Percentiles rank a stretch among this genome's conserved stretches.
phyloP scores from a whole-genome alignment of 306 rosid species.

The Bauhinia variegata region DNA sequence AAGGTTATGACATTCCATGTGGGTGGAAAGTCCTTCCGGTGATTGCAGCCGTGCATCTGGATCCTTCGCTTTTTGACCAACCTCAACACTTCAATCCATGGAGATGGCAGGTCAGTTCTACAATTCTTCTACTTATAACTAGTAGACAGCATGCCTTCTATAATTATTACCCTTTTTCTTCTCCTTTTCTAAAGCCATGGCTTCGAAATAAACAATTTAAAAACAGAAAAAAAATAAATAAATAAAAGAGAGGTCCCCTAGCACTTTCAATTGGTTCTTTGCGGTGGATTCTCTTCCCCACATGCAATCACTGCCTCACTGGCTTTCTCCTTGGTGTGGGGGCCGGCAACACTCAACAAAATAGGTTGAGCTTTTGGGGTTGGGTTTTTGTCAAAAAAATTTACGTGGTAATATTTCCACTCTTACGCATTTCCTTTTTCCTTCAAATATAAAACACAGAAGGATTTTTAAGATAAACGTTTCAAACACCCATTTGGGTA shows the following conservation, averaged over 20 bases:
- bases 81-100: slow-evolving; percentile 96
- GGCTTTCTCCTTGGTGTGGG: slow-evolving; percentile 17
- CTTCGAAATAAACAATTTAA: background rate
- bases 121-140: slow-evolving; percentile 2
- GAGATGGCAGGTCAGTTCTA: slow-evolving; percentile 95
- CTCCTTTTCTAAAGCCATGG: slow-evolving; percentile 33
- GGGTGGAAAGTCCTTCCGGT: slow-evolving; percentile 99
- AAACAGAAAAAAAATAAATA: slow-evolving; percentile 5
- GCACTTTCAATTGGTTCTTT: slow-evolving; percentile 48
- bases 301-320: slow-evolving; percentile 44
- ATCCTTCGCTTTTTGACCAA: slow-evolving; percentile 87
- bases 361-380: slow-evolving; percentile 24
- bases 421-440: slow-evolving; percentile 30
- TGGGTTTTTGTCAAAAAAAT: slow-evolving; percentile 38
- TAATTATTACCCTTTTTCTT: slow-evolving; percentile 36
- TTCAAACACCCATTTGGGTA: slow-evolving; percentile 37
- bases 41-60: slow-evolving; percentile 92
- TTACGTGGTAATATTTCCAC: background rate
- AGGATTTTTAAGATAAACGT: slow-evolving; percentile 1
- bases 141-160: slow-evolving; percentile 43
- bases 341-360: background rate
- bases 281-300: slow-evolving; percentile 44
- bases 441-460: background rate
- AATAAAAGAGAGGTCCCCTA: slow-evolving; percentile 53
- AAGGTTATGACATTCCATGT: slow-evolving; percentile 98